Percentiles rank a stretch among this genome's conserved stretches.
Conservation (phyloP, 2,329 filamentous ascomycete genomes). For the Lecanoromycetidae sp. region DNA sequence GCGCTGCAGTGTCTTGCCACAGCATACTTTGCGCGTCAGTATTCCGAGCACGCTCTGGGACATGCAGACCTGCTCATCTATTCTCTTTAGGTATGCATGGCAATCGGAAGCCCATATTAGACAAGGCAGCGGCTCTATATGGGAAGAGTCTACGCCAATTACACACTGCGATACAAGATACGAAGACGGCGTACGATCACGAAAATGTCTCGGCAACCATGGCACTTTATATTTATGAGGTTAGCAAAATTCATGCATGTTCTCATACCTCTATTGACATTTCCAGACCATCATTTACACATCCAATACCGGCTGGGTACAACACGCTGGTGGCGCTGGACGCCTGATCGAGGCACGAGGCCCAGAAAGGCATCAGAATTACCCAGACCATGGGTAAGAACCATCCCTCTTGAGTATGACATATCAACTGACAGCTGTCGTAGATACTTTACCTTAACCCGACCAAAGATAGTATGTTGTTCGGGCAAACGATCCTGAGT, state of each 20-base stretch:
- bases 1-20: neutral
- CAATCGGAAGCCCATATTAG: neutral
- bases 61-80: neutral
- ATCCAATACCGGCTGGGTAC: neutral
- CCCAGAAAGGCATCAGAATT: neutral
- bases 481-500: too few species aligned
- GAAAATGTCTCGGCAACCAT: neutral
- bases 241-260: too few species aligned
- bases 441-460: neutral
- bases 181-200: neutral
- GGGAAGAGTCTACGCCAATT: neutral
- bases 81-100: neutral
- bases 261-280: too few species aligned
- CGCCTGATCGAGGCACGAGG: neutral
- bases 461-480: neutral
- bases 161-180: neutral
- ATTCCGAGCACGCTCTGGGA: neutral
- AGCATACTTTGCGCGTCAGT: neutral
- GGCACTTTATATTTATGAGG: neutral
- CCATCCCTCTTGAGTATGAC: neutral
- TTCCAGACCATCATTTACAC: neutral
- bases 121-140: neutral
- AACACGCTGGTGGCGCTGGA: neutral
- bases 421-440: neutral
- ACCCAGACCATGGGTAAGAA: neutral